These are phyloP conservation scores for Orbilia javanica DNA, from an alignment of 2,329 filamentous ascomycete genomes.

Conservation along the genomic window DNA sequence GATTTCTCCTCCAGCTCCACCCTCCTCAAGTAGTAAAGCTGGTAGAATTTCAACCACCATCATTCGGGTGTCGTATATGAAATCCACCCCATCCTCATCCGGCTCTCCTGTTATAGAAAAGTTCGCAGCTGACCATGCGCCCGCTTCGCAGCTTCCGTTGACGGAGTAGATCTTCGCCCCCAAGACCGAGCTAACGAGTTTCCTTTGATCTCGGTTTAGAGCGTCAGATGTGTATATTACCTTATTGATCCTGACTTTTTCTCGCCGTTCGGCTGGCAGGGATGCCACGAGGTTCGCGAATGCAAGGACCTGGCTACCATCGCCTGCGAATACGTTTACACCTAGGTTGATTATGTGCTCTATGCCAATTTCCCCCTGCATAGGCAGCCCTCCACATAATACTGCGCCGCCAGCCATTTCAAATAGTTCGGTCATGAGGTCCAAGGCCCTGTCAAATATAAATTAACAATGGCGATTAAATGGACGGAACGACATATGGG, in stretches of 20 bases:
- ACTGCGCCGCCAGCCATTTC: slow-evolving; percentile 67
- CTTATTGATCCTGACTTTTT: slow-evolving; percentile 64
- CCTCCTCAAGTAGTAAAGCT: slow-evolving; percentile 41
- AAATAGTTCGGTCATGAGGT: slow-evolving; percentile 65
- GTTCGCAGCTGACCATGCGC: slow-evolving; percentile 65
- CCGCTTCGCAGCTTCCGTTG: slow-evolving; percentile 67
- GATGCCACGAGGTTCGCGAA: slow-evolving; percentile 65
- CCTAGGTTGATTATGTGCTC: slow-evolving; percentile 63
- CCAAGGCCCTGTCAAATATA: slow-evolving; percentile 62
- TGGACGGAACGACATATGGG: neutral
- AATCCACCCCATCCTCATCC: slow-evolving; percentile 62
- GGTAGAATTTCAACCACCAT: slow-evolving; percentile 65
- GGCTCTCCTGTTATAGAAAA: slow-evolving; percentile 62
- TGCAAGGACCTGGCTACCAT: slow-evolving; percentile 65
- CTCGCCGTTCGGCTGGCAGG: slow-evolving; percentile 59
- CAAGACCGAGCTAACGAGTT: slow-evolving; percentile 60
- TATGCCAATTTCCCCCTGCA: slow-evolving; percentile 62
- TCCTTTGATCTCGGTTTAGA: slow-evolving; percentile 63
- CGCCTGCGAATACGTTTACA: slow-evolving; percentile 65
- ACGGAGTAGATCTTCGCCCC: slow-evolving; percentile 65
- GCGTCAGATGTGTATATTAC: slow-evolving; percentile 68
- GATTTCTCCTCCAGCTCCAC: neutral
- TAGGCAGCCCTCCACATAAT: slow-evolving; percentile 62
- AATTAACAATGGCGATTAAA: neutral
- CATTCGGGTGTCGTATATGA: slow-evolving; percentile 65